Conservation (phyloP, 2,329 filamentous ascomycete genomes). For the Penicillium sp. region DNA sequence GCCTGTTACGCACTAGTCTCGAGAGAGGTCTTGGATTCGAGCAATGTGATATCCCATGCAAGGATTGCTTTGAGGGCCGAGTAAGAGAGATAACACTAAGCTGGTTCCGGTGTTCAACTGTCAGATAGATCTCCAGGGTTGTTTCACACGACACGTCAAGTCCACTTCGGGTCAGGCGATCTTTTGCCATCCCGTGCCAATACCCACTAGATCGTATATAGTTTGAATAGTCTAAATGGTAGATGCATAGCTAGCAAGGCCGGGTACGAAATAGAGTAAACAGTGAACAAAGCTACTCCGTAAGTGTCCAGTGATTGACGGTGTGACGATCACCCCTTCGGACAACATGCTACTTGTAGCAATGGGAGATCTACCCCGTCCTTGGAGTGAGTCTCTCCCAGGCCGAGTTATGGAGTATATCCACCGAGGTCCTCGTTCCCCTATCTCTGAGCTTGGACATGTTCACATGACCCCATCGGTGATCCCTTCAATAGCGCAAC, state of each 20-base stretch:
- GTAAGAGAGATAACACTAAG: neutral
- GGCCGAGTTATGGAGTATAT: too few relatives aligned
- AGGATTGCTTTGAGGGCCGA: neutral
- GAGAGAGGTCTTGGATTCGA: neutral
- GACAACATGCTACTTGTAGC: too few relatives aligned
- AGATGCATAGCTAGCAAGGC: neutral
- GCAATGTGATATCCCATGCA: neutral
- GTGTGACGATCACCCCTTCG: too few relatives aligned
- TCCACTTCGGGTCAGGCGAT: neutral
- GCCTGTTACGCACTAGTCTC: neutral
- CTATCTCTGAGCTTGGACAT: constrained; percentile 4
- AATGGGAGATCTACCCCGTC: too few relatives aligned
- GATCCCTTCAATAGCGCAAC: constrained; percentile 2
- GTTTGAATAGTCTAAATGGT: neutral
- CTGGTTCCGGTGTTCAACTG: neutral
- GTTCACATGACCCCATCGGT: neutral
- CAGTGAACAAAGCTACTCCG: too few relatives aligned
- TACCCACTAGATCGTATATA: neutral
- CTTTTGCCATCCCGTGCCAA: neutral
- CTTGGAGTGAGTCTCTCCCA: too few relatives aligned
- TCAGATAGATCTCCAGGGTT: neutral
- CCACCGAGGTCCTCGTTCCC: neutral
- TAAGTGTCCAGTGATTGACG: too few relatives aligned
- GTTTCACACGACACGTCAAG: neutral
- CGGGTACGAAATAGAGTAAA: too few relatives aligned